phyloP scores from a whole-genome alignment of 2,329 filamentous ascomycete species.

The Lasiodiplodia sp. region DNA sequence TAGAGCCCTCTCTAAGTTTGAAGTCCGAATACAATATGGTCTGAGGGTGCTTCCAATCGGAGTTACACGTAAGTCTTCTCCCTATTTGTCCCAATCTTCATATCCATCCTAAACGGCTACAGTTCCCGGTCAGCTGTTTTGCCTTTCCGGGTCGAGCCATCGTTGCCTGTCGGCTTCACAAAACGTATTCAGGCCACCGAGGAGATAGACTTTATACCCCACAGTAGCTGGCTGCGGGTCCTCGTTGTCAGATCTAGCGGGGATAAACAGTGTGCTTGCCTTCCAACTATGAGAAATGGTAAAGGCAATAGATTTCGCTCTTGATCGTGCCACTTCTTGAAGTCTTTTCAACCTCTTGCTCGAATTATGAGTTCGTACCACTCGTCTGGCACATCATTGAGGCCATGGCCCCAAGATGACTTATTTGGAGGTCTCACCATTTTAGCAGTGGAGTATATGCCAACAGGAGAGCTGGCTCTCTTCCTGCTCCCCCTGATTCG shows the following conservation, averaged over 20 bases:
- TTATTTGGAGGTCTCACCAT: not conserved
- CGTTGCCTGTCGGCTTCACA: constrained; percentile 23
- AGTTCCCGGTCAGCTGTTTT: constrained; percentile 20
- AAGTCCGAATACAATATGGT: no score
- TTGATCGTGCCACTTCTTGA: not conserved
- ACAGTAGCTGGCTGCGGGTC: constrained; percentile 28
- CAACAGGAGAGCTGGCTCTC: constrained; percentile 13
- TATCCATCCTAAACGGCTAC: constrained; percentile 29
- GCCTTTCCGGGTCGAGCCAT: constrained; percentile 17
- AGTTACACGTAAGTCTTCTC: no score
- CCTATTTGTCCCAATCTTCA: not conserved
- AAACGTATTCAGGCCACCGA: not conserved
- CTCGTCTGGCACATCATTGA: constrained; percentile 7
- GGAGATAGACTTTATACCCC: not conserved
- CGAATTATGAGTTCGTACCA: not conserved
- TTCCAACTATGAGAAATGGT: constrained; percentile 24
- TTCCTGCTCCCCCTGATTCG: constrained; percentile 5
- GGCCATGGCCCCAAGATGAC: not conserved
- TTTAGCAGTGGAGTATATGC: not conserved
- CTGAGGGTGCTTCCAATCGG: no score
- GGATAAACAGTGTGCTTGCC: constrained; percentile 25
- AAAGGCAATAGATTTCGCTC: not conserved
- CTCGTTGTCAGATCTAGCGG: constrained; percentile 27
- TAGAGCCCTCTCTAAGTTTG: no score
- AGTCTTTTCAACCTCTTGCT: constrained; percentile 8